Evolutionary conservation across 2,329 filamentous ascomycete species (phyloP).

Genomic region (Bipolaris oryzae): DNA sequence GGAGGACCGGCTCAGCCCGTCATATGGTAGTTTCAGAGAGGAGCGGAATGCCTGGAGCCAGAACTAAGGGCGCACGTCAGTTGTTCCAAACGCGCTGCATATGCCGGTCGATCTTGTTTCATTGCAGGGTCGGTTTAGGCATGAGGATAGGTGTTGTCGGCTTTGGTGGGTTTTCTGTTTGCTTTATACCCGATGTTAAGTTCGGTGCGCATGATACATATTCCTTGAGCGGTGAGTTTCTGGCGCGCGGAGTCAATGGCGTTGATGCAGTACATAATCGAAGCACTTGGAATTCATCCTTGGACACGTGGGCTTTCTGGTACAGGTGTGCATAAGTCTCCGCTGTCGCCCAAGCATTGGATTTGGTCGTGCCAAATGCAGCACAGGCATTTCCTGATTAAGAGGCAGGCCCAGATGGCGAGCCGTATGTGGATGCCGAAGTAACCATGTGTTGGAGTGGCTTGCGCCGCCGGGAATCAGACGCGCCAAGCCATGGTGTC

Average conservation of each 20-base stretch:
- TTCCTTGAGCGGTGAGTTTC: neutral
- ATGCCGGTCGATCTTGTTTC: neutral
- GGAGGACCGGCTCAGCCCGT: slow-evolving; percentile 34
- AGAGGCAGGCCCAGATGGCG: neutral
- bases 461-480: neutral
- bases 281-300: neutral
- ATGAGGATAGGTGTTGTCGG: slow-evolving; percentile 2
- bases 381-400: neutral
- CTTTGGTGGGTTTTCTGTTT: slow-evolving; percentile 3
- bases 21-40: slow-evolving; percentile 53
- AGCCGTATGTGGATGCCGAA: neutral
- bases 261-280: neutral
- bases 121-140: neutral
- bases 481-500: neutral
- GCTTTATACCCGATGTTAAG: slow-evolving; percentile 20
- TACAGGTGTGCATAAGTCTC: neutral
- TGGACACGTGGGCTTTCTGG: neutral
- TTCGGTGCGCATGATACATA: slow-evolving; percentile 10
- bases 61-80: slow-evolving; percentile 13
- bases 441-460: neutral
- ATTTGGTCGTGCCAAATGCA: neutral
- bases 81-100: neutral
- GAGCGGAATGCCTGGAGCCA: slow-evolving; percentile 51
- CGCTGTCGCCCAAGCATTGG: slow-evolving; percentile 1
- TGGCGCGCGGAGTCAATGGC: slow-evolving; percentile 6